Conservation (phyloP, 306 rosid species). For the Lathyrus sativus region DNA sequence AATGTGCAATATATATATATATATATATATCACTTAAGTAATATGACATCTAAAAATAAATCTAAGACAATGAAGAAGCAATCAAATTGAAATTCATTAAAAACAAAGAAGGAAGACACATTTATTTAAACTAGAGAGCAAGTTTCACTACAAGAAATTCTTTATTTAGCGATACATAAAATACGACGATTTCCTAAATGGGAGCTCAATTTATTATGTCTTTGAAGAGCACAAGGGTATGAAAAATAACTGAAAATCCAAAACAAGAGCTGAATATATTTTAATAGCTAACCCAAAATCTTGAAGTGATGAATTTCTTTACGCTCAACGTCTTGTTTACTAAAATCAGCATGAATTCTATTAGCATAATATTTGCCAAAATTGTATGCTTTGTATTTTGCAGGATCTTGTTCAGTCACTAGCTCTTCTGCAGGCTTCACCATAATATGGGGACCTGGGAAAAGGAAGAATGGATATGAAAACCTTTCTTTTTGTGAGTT, state of each 20-base stretch:
- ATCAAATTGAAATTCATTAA: too few relatives aligned
- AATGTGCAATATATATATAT: too few relatives aligned
- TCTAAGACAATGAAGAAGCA: too few relatives aligned
- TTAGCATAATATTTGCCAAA: constrained; percentile 56
- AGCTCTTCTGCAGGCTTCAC: constrained; percentile 58
- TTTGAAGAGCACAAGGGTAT: not conserved
- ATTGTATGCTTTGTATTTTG: constrained; percentile 60
- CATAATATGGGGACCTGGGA: constrained; percentile 53
- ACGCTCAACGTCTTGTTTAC: constrained; percentile 61
- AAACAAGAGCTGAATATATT: too few relatives aligned
- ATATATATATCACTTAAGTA: too few relatives aligned
- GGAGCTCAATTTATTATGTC: too few relatives aligned
- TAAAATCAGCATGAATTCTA: constrained; percentile 63
- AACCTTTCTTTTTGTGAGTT: constrained; percentile 54
- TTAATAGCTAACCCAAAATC: constrained; percentile 13
- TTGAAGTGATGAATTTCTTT: constrained; percentile 61
- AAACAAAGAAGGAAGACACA: too few relatives aligned
- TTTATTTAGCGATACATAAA: too few relatives aligned
- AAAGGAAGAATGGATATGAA: constrained; percentile 55
- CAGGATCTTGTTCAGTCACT: constrained; percentile 46
- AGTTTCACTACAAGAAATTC: too few relatives aligned
- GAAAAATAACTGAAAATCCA: not conserved
- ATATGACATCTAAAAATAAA: too few relatives aligned
- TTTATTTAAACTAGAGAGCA: too few relatives aligned
- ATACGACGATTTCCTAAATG: too few relatives aligned